Base-by-base conservation (phyloP, 2,329 filamentous ascomycete genomes). In the Pseudopithomyces chartarum region DNA sequence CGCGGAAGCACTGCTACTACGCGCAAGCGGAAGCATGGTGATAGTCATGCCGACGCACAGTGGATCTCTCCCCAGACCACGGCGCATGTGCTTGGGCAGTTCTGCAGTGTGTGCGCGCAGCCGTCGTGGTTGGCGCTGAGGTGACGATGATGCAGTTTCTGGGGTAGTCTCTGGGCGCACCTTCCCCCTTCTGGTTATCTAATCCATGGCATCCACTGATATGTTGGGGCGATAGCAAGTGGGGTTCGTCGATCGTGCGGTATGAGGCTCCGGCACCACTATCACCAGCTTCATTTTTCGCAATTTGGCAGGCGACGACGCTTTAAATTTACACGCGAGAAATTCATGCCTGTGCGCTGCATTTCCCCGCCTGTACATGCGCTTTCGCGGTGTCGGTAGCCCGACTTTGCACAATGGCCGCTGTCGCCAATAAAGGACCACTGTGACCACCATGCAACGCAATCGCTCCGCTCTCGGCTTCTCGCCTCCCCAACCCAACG, bases 301-400 rank as follows among this genome's bases (percentile, higher is more conserved):
- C 38, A 36, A n/a, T 57, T 57, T 57, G 55, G 55, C 51, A 57
- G 39, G 55, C 55, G 44, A 49, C 34, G 20, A 46, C 17, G 12
- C 23, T 19, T 54, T 39, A 44, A 34, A 45, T 53, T 17, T 32
- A 53, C 19, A 13, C 51, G 55, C 55, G 46, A 45, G 46, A 57
- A 57, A 23, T 54, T 44, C 46, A 45, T 46, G 51, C 55, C 10
- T 40, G 11, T 39, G 45, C n/a, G 20, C 2, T 29, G 51, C 29
- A 8, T 1, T 5, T 11, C 15, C 1, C 11, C 34, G 32, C 15
- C 44, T 39, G 55, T 45, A 42, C 55, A 57, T 54, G 46, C 55
- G 46, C 51, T 57, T 51, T 33, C 43, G 50, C 55, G 55, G 29
- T 11, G 33, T 34, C 19, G 15, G 44, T 39, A 49, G 40, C 45